phyloP scores from a whole-genome alignment of 2,329 filamentous ascomycete genomes.

The Aquanectria penicillioides region DNA sequence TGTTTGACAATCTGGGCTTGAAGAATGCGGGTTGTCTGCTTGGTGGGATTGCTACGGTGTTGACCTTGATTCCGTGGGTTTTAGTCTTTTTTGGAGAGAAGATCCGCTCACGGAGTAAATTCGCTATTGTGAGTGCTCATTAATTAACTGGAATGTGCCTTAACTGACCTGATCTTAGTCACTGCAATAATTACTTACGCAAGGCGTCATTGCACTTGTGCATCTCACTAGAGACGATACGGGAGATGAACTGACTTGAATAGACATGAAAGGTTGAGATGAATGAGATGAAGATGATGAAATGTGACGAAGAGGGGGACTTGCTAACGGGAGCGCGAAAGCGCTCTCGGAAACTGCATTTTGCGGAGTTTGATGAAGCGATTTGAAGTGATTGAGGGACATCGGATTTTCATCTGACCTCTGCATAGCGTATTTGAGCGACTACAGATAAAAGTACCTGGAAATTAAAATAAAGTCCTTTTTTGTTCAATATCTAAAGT shows the following conservation, averaged over 20 bases:
- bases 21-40: constrained; percentile 78
- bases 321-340: background rate
- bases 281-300: background rate
- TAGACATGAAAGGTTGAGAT: background rate
- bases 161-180: constrained; percentile 23
- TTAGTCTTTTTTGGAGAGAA: constrained; percentile 80
- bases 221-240: no score
- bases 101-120: constrained; percentile 80
- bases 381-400: background rate
- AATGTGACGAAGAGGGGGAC: background rate
- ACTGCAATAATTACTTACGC: constrained; percentile 22
- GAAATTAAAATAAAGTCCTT: no score
- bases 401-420: no score
- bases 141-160: no score
- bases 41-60: constrained; percentile 73
- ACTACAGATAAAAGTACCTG: no score
- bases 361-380: background rate
- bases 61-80: constrained; percentile 90
- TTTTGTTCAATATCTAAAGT: no score
- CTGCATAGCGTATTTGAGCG: no score
- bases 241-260: no score
- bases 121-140: constrained; percentile 69
- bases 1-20: constrained; percentile 80
- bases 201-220: background rate
- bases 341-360: background rate